Evolutionary conservation across 2,329 filamentous ascomycete species (phyloP), one percentile per base, ranked within the genome.

Genomic region (Penicillium sclerotiorum): DNA sequence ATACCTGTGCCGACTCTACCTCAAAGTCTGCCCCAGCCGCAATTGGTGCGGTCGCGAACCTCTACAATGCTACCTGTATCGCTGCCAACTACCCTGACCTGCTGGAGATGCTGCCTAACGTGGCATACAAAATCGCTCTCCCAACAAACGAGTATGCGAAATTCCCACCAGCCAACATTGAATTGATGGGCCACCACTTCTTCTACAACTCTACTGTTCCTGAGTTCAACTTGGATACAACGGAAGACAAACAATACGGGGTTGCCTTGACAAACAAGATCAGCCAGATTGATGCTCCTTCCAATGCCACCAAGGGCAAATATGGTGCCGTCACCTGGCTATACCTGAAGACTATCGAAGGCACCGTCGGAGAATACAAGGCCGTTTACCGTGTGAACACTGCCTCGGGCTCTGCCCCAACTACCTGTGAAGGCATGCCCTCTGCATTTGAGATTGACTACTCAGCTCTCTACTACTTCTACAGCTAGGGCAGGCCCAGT

Each of bases 11-110:
- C 50, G 74, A 80, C 46, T 73, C 73, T 55, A 81, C 87, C 60
- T 67, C 81, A 1, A 81, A 80, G 3, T 80, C 83, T 0, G 74
- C 73, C 0, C 92, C 93, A 12, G 77, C 76, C 8, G 78, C 85
- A 15, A 71, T 78, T 42, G 93, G 93, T 56, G 93, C 93, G 46
- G 67, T 90, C 0, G 93, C 93, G 47, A 86, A 83, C 1, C 88
- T 97, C 62, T 96, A 89, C 84, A 91, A 96, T 73, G 88, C 86
- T 51, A 89, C 85, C 60, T 96, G 93, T 73, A 72, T 93, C 27
- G 88, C 87, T 6, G 80, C 87, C 35, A 77, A 82, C 58, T 85
- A 85, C 62, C 86, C 89, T 1, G 80, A 84, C 47, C 76, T 94
- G 13, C 77, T 92, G 35, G 67, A 77, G 55, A 70, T 79, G 47